Conservation (phyloP, 108 stramenopile genomes). For the Pelagomonas calceolata region DNA sequence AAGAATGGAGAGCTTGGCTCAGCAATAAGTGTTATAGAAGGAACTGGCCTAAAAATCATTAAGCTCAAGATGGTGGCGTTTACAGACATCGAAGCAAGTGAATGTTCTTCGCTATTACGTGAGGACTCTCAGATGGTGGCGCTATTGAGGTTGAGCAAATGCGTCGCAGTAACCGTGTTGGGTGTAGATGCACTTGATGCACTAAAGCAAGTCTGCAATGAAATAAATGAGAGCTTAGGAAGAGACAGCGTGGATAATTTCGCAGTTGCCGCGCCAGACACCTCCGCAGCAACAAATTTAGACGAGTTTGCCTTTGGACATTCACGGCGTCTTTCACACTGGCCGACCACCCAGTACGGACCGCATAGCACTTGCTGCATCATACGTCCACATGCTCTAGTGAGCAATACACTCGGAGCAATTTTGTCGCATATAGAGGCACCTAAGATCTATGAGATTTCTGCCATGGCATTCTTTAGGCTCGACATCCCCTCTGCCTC, state of each 20-base stretch:
- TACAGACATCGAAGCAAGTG: not conserved
- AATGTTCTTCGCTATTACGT: too few species aligned
- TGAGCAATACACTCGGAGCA: conserved; percentile 31
- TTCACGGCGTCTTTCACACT: conserved; percentile 8
- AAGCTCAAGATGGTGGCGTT: conserved; percentile 28
- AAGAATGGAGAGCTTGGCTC: conserved; percentile 4
- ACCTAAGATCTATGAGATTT: conserved; percentile 42
- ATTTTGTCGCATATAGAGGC: conserved; percentile 38
- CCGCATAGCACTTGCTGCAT: conserved; percentile 53
- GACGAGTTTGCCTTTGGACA: conserved; percentile 4
- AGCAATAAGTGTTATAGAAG: conserved; percentile 19
- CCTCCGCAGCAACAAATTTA: too few species aligned
- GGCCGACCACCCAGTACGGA: conserved; percentile 51
- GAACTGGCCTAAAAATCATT: conserved; percentile 19
- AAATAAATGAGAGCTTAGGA: not conserved
- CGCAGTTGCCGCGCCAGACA: too few species aligned
- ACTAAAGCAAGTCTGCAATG: too few species aligned
- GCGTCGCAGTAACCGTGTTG: not conserved
- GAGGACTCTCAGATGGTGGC: too few species aligned
- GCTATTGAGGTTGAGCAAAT: too few species aligned
- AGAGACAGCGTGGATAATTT: not conserved
- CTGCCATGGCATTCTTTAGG: conserved; percentile 42
- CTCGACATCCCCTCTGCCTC: conserved; percentile 40
- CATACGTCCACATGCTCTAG: conserved; percentile 60
- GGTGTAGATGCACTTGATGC: not conserved